phyloP scores from a whole-genome alignment of 2,329 filamentous ascomycete genomes.

The Talaromyces amestolkiae region DNA sequence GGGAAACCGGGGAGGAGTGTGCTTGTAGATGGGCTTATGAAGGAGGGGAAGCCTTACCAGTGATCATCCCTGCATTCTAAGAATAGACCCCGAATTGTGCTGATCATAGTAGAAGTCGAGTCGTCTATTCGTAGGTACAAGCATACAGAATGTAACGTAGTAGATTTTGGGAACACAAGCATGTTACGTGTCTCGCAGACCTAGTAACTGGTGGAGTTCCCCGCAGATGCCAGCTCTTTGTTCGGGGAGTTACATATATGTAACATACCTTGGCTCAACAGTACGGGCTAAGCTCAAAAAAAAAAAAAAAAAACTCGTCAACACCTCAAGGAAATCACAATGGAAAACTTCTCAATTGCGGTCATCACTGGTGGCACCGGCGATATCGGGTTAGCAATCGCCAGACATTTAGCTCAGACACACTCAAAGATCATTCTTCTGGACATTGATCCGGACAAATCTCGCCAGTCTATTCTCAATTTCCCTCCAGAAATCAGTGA shows the following conservation, averaged over 20 bases:
- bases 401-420: constrained; percentile 24
- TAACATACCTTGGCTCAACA: not conserved
- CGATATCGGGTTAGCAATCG: constrained; percentile 30
- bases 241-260: not conserved
- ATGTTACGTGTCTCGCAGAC: not conserved
- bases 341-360: constrained; percentile 19
- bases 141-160: not conserved
- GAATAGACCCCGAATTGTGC: not conserved
- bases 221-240: not conserved
- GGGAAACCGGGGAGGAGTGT: constrained; percentile 11
- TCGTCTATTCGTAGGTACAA: not conserved
- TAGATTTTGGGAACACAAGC: not conserved
- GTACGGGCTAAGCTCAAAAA: not conserved
- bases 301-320: not conserved
- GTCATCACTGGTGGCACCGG: constrained; percentile 30
- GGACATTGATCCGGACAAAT: constrained; percentile 24
- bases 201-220: not conserved
- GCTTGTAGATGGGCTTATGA: constrained; percentile 14
- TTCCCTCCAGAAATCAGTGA: constrained; percentile 21
- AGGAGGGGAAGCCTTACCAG: constrained; percentile 10
- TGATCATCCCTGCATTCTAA: not conserved
- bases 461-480: constrained; percentile 17
- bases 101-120: not conserved
- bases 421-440: constrained; percentile 26
- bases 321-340: not conserved